Base-by-base conservation (phyloP, 352 stramenopile genomes). In the Elongisporangium anandrum region DNA sequence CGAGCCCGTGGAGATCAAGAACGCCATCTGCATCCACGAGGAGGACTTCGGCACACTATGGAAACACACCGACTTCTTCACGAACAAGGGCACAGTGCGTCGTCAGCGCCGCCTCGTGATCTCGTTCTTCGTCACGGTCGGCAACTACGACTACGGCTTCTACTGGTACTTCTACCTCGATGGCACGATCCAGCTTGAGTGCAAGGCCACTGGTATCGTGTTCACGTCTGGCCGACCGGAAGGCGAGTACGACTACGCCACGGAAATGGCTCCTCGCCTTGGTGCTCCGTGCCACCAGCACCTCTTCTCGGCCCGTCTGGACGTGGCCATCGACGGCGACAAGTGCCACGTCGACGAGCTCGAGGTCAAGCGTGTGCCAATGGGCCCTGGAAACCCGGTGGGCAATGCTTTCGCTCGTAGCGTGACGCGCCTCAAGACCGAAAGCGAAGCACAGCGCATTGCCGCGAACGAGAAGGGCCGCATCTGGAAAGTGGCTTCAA, bases 81-180 rank as follows among this genome's bases (percentile, higher is more conserved):
- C 61, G 24, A 65, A 65, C 6, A 69, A 48, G 3, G 58, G 69
- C 17, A 66, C 65, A 3, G 87, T 95, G 21, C 73, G 84, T 54
- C 70, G 85, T 13, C 73, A 80, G 34, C 73, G 84, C 22, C 75
- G 88, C n/a, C 75, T 96, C 47, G 83, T 96, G 13, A 79, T 95
- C 53, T 87, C 69, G 10, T 93, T 86, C 63, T 91, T 96, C 62
- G 75, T 83, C 34, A 95, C 87, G 5, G 86, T 95, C 34, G 87
- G 84, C 54, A 95, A 94, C 68, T 94, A 94, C 60, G 85, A 94
- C 63, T 94, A 92, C 63, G 66, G 86, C 12, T 92, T 90, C 57
- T 92, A 91, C 65, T 90, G 73, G 70, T 70, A 81, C 53, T 70
- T 93, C 2, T 84, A 84, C 65, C 73, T 87, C 16, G 80, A 95